Base-by-base conservation (phyloP, 1,284 basidiomycete species). In the Rhodotorula sp. region DNA sequence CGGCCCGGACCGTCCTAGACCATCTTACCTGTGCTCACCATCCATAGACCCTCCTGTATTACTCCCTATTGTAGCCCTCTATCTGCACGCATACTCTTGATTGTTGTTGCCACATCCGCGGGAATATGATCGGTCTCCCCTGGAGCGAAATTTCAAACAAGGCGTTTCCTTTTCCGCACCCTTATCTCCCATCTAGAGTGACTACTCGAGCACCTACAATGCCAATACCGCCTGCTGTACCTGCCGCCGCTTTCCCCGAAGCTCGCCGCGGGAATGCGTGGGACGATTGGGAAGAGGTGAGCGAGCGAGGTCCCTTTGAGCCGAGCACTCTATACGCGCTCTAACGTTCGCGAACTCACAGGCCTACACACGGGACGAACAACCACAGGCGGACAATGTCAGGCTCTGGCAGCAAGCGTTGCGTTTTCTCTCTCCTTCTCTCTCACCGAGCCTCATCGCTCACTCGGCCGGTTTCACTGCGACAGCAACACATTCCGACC, bases 391-490 rank as follows among this genome's bases (percentile, higher is more conserved):
- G 20, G 26, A 59, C n/a, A 69, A 72, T 29, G 64, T 53, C 8
- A 14, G 62, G 33, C 58, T 72, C 10, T 72, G 71, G 71, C 44
- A 46, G 37, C 59, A 69, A 37, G 71, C 71, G 71, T 72, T 44
- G 37, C 65, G 53, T 20, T 22, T 14, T 26, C 6, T 29, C 2
- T 37, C 26, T 26, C 4, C 44, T 20, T 22, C 17, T 42, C 29
- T 37, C 18, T 24, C 20, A 3, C 26, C 7, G 8, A 30, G 6
- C 33, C 24, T 49, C n/a, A 37, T 29, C 29, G 2, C 29, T 18
- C 54, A 22, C 4, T 60, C 58, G 26, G 58, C 22, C 22, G 22
- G 7, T 29, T 18, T 2, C 7, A 12, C 2, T 0, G 10, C 5
- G 17, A 26, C 58, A 72, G 70, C 15, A 72, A 72, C 54, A 48